Evolutionary conservation across 2,329 filamentous ascomycete species (phyloP).

Genomic region (Lachnellula hyalina): DNA sequence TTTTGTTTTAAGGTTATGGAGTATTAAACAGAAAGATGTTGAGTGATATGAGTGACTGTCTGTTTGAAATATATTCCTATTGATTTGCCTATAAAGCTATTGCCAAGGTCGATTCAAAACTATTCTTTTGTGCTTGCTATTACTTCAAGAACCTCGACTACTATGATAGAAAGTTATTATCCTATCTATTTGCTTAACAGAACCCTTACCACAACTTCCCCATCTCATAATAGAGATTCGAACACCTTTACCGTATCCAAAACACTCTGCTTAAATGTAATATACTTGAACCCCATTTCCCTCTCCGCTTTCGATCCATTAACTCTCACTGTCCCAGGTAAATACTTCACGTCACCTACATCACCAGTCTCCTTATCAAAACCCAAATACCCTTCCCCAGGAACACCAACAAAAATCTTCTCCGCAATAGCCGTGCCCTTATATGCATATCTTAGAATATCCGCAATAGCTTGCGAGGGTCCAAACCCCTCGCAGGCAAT

Average conservation of each 20-base stretch:
- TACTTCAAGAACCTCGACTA: no score
- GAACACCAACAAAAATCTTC: constrained; percentile 34
- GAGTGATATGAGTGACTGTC: no score
- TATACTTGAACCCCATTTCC: constrained; percentile 27
- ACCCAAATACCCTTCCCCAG: constrained; percentile 36
- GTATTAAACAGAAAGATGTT: no score
- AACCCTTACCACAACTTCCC: no score
- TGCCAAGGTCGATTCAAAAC: no score
- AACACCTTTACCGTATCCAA: constrained; percentile 34
- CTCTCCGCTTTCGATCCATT: constrained; percentile 27
- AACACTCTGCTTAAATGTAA: constrained; percentile 24
- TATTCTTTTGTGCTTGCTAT: no score
- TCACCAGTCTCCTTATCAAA: constrained; percentile 21
- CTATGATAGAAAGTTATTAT: no score
- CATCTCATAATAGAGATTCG: constrained; percentile 16
- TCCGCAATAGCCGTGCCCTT: constrained; percentile 28
- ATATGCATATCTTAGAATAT: constrained; percentile 37
- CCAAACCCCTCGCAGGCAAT: constrained; percentile 32
- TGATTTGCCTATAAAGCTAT: no score
- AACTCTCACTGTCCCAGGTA: constrained; percentile 17
- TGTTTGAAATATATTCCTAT: no score
- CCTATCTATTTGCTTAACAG: no score
- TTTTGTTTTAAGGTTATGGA: no score
- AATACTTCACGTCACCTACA: constrained; percentile 13
- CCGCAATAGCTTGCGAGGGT: constrained; percentile 35